These are phyloP conservation scores for Amylocarpus encephaloides DNA, from an alignment of 2,329 filamentous ascomycete species.

Conservation along the genomic window DNA sequence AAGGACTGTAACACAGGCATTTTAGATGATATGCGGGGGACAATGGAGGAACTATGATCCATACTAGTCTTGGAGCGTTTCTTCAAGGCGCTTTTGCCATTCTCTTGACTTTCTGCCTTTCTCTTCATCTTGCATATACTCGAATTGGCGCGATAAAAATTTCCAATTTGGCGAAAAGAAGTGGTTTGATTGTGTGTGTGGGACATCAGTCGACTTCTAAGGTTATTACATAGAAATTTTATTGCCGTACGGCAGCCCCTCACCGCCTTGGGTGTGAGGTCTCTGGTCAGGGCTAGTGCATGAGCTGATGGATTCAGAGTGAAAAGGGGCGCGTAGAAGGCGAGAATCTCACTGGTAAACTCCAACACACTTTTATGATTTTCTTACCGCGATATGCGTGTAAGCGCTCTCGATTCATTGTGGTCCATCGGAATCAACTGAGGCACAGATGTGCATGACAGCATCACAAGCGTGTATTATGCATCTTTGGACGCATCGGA, in stretches of 20 bases:
- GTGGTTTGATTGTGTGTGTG: conserved; percentile 5
- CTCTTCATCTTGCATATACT: conserved; percentile 45
- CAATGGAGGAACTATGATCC: conserved; percentile 15
- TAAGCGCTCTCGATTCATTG: conserved; percentile 17
- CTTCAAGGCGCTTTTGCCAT: conserved; percentile 37
- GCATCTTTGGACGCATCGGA: not conserved
- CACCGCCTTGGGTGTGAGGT: conserved; percentile 5
- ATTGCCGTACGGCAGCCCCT: conserved; percentile 6
- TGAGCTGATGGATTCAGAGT: conserved; percentile 7
- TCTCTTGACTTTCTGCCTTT: conserved; percentile 46
- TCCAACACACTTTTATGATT: conserved; percentile 8
- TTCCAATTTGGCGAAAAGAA: not conserved
- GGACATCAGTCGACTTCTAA: conserved; percentile 15
- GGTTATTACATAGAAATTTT: conserved; percentile 13
- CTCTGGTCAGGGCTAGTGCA: no score
- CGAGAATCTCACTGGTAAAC: conserved; percentile 3
- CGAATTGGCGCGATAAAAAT: conserved; percentile 4
- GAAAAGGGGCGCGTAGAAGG: conserved; percentile 13
- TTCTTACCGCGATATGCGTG: conserved; percentile 20
- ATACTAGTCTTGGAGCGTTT: conserved; percentile 46
- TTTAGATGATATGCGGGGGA: conserved; percentile 15
- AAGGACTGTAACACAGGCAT: conserved; percentile 19
- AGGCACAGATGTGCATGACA: conserved; percentile 6
- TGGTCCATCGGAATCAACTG: conserved; percentile 4
- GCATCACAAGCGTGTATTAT: not conserved